phyloP scores from a whole-genome alignment of 2,329 filamentous ascomycete species.

The Elsinoe perseae region DNA sequence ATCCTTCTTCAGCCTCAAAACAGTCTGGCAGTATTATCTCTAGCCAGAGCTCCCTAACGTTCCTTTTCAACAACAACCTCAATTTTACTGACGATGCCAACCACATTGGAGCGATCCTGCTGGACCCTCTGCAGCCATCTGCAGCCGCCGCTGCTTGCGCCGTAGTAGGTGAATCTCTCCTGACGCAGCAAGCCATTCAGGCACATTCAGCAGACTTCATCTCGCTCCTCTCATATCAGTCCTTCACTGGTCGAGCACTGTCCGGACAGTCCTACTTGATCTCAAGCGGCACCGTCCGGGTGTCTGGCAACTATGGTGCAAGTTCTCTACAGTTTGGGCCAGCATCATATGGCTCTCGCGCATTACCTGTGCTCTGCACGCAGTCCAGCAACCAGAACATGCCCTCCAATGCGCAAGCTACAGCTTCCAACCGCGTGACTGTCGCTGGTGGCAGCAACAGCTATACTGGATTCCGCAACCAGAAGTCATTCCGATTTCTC shows the following conservation, averaged over 20 bases:
- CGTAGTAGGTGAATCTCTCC: constrained; percentile 41
- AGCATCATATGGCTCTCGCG: constrained; percentile 24
- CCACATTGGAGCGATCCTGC: constrained; percentile 45
- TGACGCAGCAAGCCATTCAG: constrained; percentile 37
- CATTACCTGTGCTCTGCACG: constrained; percentile 45
- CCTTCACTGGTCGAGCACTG: constrained; percentile 34
- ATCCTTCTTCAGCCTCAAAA: background rate
- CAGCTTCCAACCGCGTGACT: constrained; percentile 34
- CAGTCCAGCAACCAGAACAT: constrained; percentile 37
- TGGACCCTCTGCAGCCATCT: constrained; percentile 36
- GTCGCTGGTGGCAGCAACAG: constrained; percentile 39
- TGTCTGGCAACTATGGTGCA: constrained; percentile 21
- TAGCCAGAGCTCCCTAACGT: constrained; percentile 38
- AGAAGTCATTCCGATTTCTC: constrained; percentile 45
- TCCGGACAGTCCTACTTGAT: constrained; percentile 38
- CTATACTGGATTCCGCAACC: constrained; percentile 46
- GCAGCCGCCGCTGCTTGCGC: constrained; percentile 39
- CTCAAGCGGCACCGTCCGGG: constrained; percentile 32
- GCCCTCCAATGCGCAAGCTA: constrained; percentile 29
- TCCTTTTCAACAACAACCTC: constrained; percentile 49
- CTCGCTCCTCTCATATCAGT: constrained; percentile 40
- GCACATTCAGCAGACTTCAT: constrained; percentile 41
- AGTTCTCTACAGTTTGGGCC: constrained; percentile 31
- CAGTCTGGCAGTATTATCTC: background rate
- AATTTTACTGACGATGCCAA: constrained; percentile 47